Conservation (phyloP, 306 rosid genomes). For the Sesbania bispinosa region DNA sequence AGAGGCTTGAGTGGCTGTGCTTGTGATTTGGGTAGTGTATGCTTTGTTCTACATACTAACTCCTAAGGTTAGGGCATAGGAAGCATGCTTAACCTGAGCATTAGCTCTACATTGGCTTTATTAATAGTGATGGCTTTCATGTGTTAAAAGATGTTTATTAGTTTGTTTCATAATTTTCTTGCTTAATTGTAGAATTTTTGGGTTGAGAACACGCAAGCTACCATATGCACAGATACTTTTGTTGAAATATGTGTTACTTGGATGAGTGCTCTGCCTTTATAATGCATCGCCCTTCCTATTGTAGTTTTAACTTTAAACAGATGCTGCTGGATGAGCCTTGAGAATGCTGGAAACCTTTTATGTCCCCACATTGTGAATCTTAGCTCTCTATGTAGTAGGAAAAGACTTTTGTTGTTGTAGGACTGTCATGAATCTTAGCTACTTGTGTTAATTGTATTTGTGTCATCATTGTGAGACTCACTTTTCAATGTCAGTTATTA, state of each 20-base stretch:
- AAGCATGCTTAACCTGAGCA: conserved; percentile 5
- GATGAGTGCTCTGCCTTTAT: neutral
- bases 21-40: conserved; percentile 22
- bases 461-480: no score
- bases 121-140: neutral
- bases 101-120: conserved; percentile 13
- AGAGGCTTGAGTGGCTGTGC: neutral
- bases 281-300: neutral
- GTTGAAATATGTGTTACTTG: neutral
- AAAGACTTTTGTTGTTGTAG: no score
- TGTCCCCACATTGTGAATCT: neutral
- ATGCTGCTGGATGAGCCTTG: neutral
- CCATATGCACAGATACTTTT: neutral
- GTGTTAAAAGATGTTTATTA: neutral
- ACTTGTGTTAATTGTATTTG: neutral
- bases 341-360: neutral
- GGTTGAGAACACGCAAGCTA: neutral
- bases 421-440: neutral
- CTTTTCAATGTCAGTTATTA: neutral
- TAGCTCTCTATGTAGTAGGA: no score
- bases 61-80: neutral
- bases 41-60: neutral
- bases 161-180: neutral
- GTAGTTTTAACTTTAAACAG: neutral
- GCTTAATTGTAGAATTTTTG: neutral